Percentiles rank a stretch among this genome's conserved stretches.
phyloP scores from a whole-genome alignment of 441 rosid species.

The Erysimum cheiri region DNA sequence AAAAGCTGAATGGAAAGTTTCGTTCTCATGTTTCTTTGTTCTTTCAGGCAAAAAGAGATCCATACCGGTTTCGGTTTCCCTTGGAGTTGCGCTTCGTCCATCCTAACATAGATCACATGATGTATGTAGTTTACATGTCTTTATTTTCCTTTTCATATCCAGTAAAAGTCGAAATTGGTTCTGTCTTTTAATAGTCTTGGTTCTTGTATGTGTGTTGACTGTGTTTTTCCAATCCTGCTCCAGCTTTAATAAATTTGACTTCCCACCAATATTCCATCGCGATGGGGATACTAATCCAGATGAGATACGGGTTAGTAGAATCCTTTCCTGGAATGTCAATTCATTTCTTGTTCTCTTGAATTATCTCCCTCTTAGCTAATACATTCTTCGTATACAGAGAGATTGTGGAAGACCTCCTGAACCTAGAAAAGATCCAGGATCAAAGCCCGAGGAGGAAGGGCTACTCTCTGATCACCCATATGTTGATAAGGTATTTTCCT shows the following conservation, averaged over 20 bases:
- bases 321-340: constrained; percentile 24
- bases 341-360: constrained; percentile 3
- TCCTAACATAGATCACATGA: constrained; percentile 94
- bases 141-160: constrained; percentile 23
- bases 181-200: constrained; percentile 17
- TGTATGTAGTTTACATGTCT: constrained; percentile 58
- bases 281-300: constrained; percentile 83
- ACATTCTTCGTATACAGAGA: constrained; percentile 55
- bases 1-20: neutral
- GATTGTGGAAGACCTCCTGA: constrained; percentile 92
- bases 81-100: constrained; percentile 89
- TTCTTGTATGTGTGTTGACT: constrained; percentile 23
- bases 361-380: constrained; percentile 27
- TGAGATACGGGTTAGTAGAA: constrained; percentile 72
- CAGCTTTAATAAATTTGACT: constrained; percentile 95
- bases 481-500: constrained; percentile 70
- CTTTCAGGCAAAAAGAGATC: constrained; percentile 93
- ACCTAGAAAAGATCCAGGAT: constrained; percentile 80
- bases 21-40: constrained; percentile 22
- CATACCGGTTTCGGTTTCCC: constrained; percentile 92
- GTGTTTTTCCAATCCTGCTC: constrained; percentile 35
- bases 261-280: constrained; percentile 89
- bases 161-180: constrained; percentile 12
- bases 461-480: constrained; percentile 91
- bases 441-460: constrained; percentile 83